These are phyloP conservation scores for Ramaria sp. DNA, from an alignment of 768 basidiomycete genomes.

Conservation along the genomic window DNA sequence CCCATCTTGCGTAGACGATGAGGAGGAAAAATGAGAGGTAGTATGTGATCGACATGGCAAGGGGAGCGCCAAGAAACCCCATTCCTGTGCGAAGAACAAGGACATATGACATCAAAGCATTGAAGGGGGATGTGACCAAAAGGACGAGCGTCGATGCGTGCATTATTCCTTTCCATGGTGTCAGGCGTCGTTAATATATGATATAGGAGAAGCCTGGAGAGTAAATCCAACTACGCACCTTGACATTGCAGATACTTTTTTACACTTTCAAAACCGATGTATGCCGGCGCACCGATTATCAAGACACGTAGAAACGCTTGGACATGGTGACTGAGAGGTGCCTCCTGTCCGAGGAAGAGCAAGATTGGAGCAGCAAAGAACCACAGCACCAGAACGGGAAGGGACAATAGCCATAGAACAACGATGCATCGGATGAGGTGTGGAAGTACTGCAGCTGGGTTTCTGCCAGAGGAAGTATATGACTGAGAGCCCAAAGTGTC, in stretches of 20 bases:
- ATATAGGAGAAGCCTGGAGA: not conserved
- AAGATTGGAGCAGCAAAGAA: slow-evolving; percentile 52
- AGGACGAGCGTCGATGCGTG: slow-evolving; percentile 56
- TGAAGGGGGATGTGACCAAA: slow-evolving; percentile 52
- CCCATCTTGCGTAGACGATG: slow-evolving; percentile 19
- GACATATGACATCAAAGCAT: slow-evolving; percentile 44
- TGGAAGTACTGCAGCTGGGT: slow-evolving; percentile 51
- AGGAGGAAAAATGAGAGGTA: slow-evolving; percentile 56
- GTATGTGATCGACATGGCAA: slow-evolving; percentile 58
- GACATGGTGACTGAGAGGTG: slow-evolving; percentile 43
- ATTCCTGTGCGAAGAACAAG: slow-evolving; percentile 57
- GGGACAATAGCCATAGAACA: slow-evolving; percentile 49
- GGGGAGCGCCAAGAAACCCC: slow-evolving; percentile 53
- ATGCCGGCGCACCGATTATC: slow-evolving; percentile 55
- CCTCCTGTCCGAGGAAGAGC: slow-evolving; percentile 50
- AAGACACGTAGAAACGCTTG: slow-evolving; percentile 57
- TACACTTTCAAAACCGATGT: slow-evolving; percentile 64
- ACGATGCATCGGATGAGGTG: slow-evolving; percentile 63
- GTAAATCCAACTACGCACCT: slow-evolving; percentile 31
- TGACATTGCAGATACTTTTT: slow-evolving; percentile 78
- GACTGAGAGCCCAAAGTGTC: slow-evolving; percentile 73
- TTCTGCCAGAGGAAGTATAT: slow-evolving; percentile 49
- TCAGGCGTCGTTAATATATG: slow-evolving; percentile 5
- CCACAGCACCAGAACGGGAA: slow-evolving; percentile 58
- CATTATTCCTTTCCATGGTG: slow-evolving; percentile 50